These are phyloP conservation scores for Fusarium ramigenum DNA, from an alignment of 2,329 filamentous ascomycete species.

Conservation along the genomic window DNA sequence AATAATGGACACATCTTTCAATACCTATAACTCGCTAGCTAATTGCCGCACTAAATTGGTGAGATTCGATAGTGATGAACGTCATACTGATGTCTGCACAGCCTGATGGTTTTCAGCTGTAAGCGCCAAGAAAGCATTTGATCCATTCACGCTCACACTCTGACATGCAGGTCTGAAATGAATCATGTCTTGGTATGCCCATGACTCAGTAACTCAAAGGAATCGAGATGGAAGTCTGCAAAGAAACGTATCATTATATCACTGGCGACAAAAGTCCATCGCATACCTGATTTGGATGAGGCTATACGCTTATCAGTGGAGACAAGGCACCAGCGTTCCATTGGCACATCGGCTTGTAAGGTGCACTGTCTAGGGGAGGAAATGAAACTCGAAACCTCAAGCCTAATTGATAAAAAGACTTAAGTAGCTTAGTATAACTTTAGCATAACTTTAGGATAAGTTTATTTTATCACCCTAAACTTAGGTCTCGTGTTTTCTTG, in stretches of 20 bases:
- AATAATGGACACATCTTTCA: no score
- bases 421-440: no score
- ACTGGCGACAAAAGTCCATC: not conserved
- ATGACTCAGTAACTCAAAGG: fast-evolving
- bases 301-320: not conserved
- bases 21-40: fast-evolving
- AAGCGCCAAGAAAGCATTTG: not conserved
- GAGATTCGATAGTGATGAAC: fast-evolving
- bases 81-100: not conserved
- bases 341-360: not conserved
- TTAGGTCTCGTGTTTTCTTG: no score
- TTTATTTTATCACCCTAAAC: no score
- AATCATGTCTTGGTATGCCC: fast-evolving
- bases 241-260: fast-evolving
- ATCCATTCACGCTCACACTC: not conserved
- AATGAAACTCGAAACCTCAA: no score
- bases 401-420: no score
- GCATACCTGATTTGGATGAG: not conserved
- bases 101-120: not conserved
- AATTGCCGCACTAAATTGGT: no score
- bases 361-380: no score
- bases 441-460: no score
- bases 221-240: not conserved
- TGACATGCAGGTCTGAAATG: not conserved
- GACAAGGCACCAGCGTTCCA: not conserved